These are phyloP conservation scores for Gossypium laxum DNA, from an alignment of 441 rosid species.

Conservation along the genomic window DNA sequence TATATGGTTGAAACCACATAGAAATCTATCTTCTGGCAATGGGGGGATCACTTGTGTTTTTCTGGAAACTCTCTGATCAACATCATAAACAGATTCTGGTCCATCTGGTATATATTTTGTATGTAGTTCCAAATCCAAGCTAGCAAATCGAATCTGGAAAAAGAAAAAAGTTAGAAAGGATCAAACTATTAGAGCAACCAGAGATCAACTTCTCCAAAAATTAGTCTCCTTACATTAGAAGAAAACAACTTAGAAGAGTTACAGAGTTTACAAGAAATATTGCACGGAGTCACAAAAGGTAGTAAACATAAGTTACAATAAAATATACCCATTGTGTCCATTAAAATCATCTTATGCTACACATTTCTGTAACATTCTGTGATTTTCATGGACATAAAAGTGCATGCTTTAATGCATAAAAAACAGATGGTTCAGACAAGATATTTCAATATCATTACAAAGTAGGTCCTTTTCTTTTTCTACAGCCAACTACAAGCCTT, in stretches of 20 bases:
- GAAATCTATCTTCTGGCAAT: constrained; percentile 75
- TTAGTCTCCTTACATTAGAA: not conserved
- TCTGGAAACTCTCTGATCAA: constrained; percentile 56
- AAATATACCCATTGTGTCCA: not conserved
- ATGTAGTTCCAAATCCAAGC: constrained; percentile 76
- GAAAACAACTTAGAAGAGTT: not conserved
- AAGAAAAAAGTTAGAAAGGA: constrained; percentile 10
- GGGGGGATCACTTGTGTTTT: constrained; percentile 69
- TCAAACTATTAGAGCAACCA: not conserved
- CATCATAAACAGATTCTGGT: constrained; percentile 63
- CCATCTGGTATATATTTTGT: constrained; percentile 57
- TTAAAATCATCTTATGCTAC: not conserved
- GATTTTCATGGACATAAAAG: not conserved
- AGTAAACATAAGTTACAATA: not conserved
- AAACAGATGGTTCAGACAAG: not conserved
- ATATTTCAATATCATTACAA: not conserved
- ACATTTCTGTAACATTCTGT: not conserved
- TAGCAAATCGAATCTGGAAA: constrained; percentile 61
- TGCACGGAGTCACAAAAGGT: not conserved
- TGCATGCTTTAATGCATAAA: not conserved
- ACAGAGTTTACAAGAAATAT: not conserved
- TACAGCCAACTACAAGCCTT: not conserved
- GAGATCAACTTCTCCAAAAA: not conserved
- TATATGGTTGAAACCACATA: constrained; percentile 73
- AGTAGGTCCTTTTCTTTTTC: not conserved